phyloP scores from a whole-genome alignment of 768 basidiomycete genomes.

The Podaxis pistillaris region DNA sequence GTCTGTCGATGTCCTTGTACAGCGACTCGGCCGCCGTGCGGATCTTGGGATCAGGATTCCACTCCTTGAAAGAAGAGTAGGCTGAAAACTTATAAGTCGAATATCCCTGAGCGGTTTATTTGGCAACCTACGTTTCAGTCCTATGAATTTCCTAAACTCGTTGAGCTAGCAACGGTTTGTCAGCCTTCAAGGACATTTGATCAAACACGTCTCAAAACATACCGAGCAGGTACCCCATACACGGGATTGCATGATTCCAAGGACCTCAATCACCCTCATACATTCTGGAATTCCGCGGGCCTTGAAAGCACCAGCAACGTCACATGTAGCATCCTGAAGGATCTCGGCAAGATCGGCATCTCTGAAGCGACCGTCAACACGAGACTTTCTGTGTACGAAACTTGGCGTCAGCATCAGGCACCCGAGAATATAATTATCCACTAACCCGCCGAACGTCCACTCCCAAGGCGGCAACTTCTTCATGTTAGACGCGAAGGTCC shows the following conservation, averaged over 20 bases:
- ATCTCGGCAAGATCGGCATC: slow-evolving; percentile 64
- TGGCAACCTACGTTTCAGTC: slow-evolving; percentile 54
- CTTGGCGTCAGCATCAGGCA: neutral
- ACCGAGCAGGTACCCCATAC: slow-evolving; percentile 74
- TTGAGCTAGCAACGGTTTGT: slow-evolving; percentile 43
- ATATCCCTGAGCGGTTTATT: neutral
- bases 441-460: slow-evolving; percentile 58
- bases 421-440: neutral
- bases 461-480: slow-evolving; percentile 33
- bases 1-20: slow-evolving; percentile 72
- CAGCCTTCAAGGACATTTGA: slow-evolving; percentile 5
- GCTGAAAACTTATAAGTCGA: slow-evolving; percentile 33
- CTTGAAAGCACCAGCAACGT: slow-evolving; percentile 58
- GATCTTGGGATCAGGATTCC: slow-evolving; percentile 64
- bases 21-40: slow-evolving; percentile 59
- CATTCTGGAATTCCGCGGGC: slow-evolving; percentile 69
- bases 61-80: slow-evolving; percentile 63
- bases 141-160: slow-evolving; percentile 71
- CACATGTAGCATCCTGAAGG: slow-evolving; percentile 59
- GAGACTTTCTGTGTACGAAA: slow-evolving; percentile 39
- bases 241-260: slow-evolving; percentile 66
- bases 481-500: slow-evolving; percentile 21
- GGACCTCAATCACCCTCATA: slow-evolving; percentile 64
- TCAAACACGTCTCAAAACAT: slow-evolving; percentile 21
- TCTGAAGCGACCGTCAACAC: slow-evolving; percentile 57